Evolutionary conservation across 345 rosid species (phyloP), one percentile per base, ranked within the genome.

Genomic region (Jatropha curcas): DNA sequence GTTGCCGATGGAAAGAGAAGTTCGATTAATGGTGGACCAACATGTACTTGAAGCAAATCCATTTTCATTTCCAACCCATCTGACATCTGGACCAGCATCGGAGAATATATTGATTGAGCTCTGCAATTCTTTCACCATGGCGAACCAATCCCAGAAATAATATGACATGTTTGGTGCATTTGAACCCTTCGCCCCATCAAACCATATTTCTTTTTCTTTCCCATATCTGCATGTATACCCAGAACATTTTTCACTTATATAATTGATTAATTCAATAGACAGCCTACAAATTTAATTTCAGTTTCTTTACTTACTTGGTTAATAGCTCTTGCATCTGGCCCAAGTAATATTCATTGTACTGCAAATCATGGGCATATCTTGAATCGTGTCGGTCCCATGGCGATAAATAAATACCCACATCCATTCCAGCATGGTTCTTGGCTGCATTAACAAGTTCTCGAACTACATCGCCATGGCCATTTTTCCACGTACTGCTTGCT

Each of bases 321-420:
- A 90, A 89, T 10, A 90, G 82, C 70, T 88, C 96, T 55, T 84
- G 93, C 70, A 90, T 60, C 50, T 90, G 96, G 57, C 91, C 96
- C 71, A 88, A 46, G 80, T 90, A 90, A 59, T 76, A 90, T 68
- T 87, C 91, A 58, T 90, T 90, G 71, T 90, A 90, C 78, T 74
- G 72, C 89, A 87, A 71, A 65, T 84, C 75, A 60, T 79, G 68
- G 3, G 89, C 91, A 24, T 90, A 90, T 84, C 92, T 82, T 25
- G 16, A 62, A 43, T 90, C 96, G 61, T 90, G 91, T 27, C 86
- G 76, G 77, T 90, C 96, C 96, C 96, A 90, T 0, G 96, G 96
- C 1, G 96, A 90, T 1, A 88, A 56, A 70, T 90, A 90, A 28
- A 90, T 20, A 7, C 96, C 96, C 1, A 78, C 84, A 59, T 88